Conservation (phyloP, 208 protist genomes). For the Trypanosoma boissoni region DNA sequence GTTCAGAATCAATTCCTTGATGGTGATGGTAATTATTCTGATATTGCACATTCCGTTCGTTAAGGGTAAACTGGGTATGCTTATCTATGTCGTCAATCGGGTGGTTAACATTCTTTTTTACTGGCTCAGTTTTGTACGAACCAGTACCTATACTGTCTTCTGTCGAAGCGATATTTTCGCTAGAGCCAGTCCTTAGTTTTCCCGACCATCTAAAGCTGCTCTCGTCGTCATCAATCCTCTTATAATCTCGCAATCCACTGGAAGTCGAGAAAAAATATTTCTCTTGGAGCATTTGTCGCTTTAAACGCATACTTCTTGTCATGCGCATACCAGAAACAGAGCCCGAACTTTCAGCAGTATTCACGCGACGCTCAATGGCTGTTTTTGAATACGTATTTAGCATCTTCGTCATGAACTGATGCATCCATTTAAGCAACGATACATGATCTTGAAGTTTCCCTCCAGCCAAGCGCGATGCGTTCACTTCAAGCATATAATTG, state of each 20-base stretch:
- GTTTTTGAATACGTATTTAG: slow-evolving; percentile 62
- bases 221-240: neutral
- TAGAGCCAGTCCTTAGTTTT: no score
- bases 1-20: no score
- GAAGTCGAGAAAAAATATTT: slow-evolving; percentile 3
- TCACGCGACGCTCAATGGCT: slow-evolving; percentile 31
- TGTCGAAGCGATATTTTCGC: neutral
- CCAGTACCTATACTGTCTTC: neutral
- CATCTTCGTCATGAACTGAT: slow-evolving; percentile 72
- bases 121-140: no score
- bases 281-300: slow-evolving; percentile 23
- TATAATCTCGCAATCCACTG: neutral
- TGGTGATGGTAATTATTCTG: no score
- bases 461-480: slow-evolving; percentile 52
- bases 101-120: no score
- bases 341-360: slow-evolving; percentile 3
- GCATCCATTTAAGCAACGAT: slow-evolving; percentile 70
- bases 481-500: slow-evolving; percentile 44
- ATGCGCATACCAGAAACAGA: slow-evolving; percentile 23
- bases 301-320: slow-evolving; percentile 25
- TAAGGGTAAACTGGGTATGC: no score
- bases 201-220: no score
- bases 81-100: no score
- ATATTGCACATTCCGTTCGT: no score
- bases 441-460: slow-evolving; percentile 87